These are phyloP conservation scores for Asterophora parasitica DNA, from an alignment of 768 basidiomycete species.

Conservation along the genomic window DNA sequence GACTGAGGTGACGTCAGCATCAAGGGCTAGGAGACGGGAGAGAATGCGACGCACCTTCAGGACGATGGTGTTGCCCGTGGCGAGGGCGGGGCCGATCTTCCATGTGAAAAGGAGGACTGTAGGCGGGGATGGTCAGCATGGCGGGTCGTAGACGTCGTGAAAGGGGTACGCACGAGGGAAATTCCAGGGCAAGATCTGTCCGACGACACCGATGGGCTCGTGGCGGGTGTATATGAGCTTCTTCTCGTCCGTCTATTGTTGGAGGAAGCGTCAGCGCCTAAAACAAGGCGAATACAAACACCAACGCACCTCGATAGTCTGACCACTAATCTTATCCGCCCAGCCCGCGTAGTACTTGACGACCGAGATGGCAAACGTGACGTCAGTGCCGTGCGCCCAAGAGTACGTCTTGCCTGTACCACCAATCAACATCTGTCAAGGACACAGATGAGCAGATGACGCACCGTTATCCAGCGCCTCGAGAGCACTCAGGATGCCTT, in stretches of 20 bases:
- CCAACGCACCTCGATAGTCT: constrained; percentile 40
- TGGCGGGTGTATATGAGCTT: constrained; percentile 60
- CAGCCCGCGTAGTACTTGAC: constrained; percentile 56
- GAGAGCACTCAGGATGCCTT: constrained; percentile 42
- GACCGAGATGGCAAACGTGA: constrained; percentile 27
- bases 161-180: constrained; percentile 40
- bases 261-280: too few relatives aligned
- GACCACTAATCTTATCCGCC: constrained; percentile 53
- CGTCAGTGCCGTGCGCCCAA: constrained; percentile 21
- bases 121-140: constrained; percentile 9
- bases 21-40: background rate
- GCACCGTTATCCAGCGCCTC: constrained; percentile 46
- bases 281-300: too few relatives aligned
- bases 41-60: constrained; percentile 40
- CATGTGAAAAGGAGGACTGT: constrained; percentile 58
- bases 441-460: background rate
- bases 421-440: background rate
- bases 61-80: constrained; percentile 74
- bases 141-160: background rate
- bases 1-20: constrained; percentile 35
- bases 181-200: constrained; percentile 41
- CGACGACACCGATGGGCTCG: constrained; percentile 52
- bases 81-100: constrained; percentile 82
- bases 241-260: constrained; percentile 30
- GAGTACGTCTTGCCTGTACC: constrained; percentile 26